Evolutionary conservation across 2,329 filamentous ascomycete species (phyloP), one percentile per base, ranked within the genome.

Genomic region (Talaromyces amestolkiae): DNA sequence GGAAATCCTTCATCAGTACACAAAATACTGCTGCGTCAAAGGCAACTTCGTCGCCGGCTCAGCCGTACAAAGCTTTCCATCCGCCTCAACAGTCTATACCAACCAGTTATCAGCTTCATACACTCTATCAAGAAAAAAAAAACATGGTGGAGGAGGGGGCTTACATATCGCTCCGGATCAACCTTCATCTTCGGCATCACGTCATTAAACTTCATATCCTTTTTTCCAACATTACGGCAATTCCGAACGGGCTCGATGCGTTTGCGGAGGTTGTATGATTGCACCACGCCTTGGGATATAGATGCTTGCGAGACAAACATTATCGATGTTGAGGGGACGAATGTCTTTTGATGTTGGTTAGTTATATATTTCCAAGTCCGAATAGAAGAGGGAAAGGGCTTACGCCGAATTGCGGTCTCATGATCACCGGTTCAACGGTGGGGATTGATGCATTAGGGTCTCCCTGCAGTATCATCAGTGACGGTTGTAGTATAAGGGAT

Each of bases 121-220:
- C 22, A 8, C 15, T 39, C 22, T 19, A 17, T 19, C 17, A 22
- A 4, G 31, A 17, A 51, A 35, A 8, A 7, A 2, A 24, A 24
- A 17, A n/a, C n/a, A n/a, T n/a, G 5, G 4, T 10, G 13, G 10
- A 24, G 56, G 19, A 81, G 27, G 27, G 27, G 27, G 27, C 82
- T 80, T 70, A 84, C 81, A 80, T 97, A 98, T 73, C 86, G 89
- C 84, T 98, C 94, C 5, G 94, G 91, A 77, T 98, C 93, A 67
- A 98, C 93, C 72, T 83, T 88, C 91, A 98, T 97, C 80, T 84
- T 87, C 15, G 94, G 94, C 86, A 87, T 92, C 63, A 79, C 79
- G 73, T 92, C 88, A 77, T 97, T 97, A 78, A 87, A 93, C 74
- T 92, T 93, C 93, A 97, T 97, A 78, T 97, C 91, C 71, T 79